phyloP scores from a whole-genome alignment of 164 flowering plant genomes.

The Euptelea pleiosperma region DNA sequence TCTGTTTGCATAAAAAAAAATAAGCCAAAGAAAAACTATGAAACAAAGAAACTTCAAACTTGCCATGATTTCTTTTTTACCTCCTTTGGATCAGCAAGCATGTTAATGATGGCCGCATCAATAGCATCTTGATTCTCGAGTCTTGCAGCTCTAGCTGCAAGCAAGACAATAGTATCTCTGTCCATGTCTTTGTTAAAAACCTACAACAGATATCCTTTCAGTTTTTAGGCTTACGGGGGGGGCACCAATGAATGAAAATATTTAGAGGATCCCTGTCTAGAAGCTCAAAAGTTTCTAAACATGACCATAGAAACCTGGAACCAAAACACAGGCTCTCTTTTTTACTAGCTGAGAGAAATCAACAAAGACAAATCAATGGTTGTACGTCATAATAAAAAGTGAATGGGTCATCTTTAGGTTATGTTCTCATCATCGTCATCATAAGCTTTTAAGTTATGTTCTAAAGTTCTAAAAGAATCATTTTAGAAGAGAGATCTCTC shows the following conservation, averaged over 20 bases:
- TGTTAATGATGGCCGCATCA: constrained; percentile 71
- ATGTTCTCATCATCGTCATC: no score
- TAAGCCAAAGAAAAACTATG: neutral
- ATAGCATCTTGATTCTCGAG: constrained; percentile 92
- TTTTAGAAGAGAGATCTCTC: constrained; percentile 1
- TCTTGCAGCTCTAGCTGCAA: constrained; percentile 86
- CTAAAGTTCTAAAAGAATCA: neutral
- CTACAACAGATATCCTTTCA: constrained; percentile 28
- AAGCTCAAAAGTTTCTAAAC: neutral
- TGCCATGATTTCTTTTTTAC: constrained; percentile 27
- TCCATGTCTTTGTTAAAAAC: constrained; percentile 64
- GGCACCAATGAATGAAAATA: neutral
- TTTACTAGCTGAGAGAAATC: no score
- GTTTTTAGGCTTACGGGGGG: neutral
- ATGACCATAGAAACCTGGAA: no score
- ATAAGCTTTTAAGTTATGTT: no score
- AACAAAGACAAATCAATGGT: no score
- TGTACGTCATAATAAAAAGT: no score
- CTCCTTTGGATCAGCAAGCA: constrained; percentile 95
- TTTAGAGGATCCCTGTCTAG: neutral
- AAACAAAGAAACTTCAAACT: neutral
- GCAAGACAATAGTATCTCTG: constrained; percentile 57
- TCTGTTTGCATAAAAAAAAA: neutral
- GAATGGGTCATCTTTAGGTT: no score
- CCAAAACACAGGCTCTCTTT: no score